Conservation (phyloP, 352 stramenopile genomes). For the Pythium guiyangense region DNA sequence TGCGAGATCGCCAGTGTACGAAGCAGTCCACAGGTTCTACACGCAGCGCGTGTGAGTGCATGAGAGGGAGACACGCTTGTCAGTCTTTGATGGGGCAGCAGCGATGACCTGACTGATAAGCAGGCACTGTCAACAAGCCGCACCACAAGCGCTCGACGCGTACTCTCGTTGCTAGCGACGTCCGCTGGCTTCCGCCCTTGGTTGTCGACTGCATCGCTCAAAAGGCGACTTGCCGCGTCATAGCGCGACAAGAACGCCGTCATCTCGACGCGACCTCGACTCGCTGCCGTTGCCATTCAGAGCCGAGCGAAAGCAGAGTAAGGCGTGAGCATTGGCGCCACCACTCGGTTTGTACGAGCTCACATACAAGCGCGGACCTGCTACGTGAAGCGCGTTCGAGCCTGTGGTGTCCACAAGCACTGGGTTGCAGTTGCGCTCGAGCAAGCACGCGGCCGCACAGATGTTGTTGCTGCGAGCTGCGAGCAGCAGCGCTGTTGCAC, state of each 20-base stretch:
- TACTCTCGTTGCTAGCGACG: slow-evolving; percentile 22
- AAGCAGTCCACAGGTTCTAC: slow-evolving; percentile 39
- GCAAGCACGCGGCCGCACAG: slow-evolving; percentile 19
- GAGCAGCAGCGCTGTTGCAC: slow-evolving; percentile 36
- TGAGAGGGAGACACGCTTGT: not conserved
- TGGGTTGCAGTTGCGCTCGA: slow-evolving; percentile 26
- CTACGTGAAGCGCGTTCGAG: slow-evolving; percentile 39
- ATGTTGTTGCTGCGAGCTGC: slow-evolving; percentile 26
- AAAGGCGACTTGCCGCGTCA: slow-evolving; percentile 35
- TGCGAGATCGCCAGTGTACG: slow-evolving; percentile 27
- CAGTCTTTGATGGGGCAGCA: not conserved
- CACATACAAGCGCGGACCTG: slow-evolving; percentile 25
- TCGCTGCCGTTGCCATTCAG: slow-evolving; percentile 14
- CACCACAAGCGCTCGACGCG: slow-evolving; percentile 30
- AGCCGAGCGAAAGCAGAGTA: too few species aligned
- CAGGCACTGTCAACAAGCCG: not conserved
- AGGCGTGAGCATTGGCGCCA: too few species aligned
- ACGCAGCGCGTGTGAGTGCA: too few species aligned
- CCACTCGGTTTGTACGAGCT: too few species aligned
- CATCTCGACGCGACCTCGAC: slow-evolving; percentile 24
- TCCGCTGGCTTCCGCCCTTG: slow-evolving; percentile 36
- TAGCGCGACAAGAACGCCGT: slow-evolving; percentile 37
- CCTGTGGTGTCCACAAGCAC: slow-evolving; percentile 25
- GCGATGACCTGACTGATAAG: not conserved
- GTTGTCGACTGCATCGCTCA: slow-evolving; percentile 22